Evolutionary conservation across 1,284 basidiomycete species (phyloP), one percentile per base, ranked within the genome.

Genomic region (Heterobasidion annosum): DNA sequence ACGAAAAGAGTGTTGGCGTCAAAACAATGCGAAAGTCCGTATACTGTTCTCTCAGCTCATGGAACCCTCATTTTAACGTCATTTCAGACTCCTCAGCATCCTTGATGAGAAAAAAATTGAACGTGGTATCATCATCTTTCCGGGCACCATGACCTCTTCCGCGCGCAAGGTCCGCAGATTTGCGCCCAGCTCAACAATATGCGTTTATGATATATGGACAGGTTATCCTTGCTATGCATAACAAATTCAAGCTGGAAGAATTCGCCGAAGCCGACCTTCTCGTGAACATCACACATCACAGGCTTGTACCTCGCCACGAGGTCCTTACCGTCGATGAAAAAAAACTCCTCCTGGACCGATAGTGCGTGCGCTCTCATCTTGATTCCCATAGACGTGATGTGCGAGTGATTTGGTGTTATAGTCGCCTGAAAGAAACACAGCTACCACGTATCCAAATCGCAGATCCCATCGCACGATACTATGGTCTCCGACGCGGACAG

Each of bases 401-500:
- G 32, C 13, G 34, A 8, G 19, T 16, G 10, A 12, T n/a, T 33
- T 34, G 25, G 25, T 32, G 25, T 34, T 40, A 32, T 59, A 97
- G 95, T 72, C 95, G 97, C 58, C 74, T 99, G 59, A 98, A 98
- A 70, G 97, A 99, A 67, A 98, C 95, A 1, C 97, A 99, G 67
- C 78, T 99, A 57, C 97, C 97, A 51, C 88, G 97, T 40, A 99
- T 99, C 63, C 95, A 98, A 72, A 71, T 97, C 53, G 85, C 86
- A 16, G 97, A 99, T 71, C 97, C 97, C 5, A 96, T 99, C 12
- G 94, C 96, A 42, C 83, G 94, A 59, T 99, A 99, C 71, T 99
- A 98, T 73, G 97, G 97, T 51, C 80, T 99, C 57, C 82, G 86
- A 65, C 81, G 97, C 58, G 95, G 96, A 19, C 93, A 98, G 70